A percentile compares a stretch with the other conserved stretches of the same genome.
phyloP scores from a whole-genome alignment of 1,284 basidiomycete species.

The Phenoliferia sp. region DNA sequence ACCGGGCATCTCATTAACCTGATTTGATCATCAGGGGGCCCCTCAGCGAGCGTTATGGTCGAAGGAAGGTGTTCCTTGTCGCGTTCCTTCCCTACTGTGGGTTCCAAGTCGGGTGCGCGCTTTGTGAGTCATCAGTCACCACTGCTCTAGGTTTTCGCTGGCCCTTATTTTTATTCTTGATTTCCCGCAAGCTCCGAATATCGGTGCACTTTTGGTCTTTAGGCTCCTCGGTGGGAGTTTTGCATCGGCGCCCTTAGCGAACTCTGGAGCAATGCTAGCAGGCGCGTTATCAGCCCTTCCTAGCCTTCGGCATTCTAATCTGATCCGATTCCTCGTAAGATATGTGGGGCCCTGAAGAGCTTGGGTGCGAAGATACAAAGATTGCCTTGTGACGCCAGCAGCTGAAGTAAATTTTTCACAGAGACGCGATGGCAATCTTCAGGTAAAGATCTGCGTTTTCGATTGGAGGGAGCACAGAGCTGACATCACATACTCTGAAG shows the following conservation, averaged over 20 bases:
- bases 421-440: too few species aligned
- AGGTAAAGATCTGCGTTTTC: too few species aligned
- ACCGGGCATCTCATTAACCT: too few species aligned
- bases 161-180: conserved; percentile 42
- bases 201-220: conserved; percentile 58
- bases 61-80: not conserved
- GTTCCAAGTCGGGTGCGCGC: conserved; percentile 63
- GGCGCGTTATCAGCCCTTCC: not conserved
- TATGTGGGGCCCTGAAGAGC: too few species aligned
- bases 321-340: too few species aligned
- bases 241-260: conserved; percentile 43
- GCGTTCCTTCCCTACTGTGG: conserved; percentile 61
- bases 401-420: too few species aligned
- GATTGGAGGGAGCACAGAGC: too few species aligned
- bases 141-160: conserved; percentile 52
- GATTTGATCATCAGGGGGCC: too few species aligned
- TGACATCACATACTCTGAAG: too few species aligned
- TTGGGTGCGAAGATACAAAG: too few species aligned
- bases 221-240: conserved; percentile 66
- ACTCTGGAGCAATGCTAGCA: conserved; percentile 5
- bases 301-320: too few species aligned
- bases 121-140: conserved; percentile 37
- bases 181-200: conserved; percentile 49
- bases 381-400: too few species aligned
- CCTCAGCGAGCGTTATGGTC: conserved; percentile 52